These are phyloP conservation scores for Miamiensis avidus DNA, from an alignment of 169 alveolate genomes.

Conservation along the genomic window DNA sequence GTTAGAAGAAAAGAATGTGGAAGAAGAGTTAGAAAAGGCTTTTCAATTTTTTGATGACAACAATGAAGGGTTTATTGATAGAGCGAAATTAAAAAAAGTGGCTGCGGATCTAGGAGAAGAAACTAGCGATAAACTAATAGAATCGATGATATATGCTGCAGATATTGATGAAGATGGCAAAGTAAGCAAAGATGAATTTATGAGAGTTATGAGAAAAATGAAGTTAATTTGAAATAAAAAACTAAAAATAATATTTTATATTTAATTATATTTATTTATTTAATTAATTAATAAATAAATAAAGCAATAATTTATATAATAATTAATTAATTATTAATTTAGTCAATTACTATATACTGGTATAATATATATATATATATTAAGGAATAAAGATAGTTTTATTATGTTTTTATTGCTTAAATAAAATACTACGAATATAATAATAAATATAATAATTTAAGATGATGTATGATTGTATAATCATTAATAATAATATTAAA, in stretches of 20 bases:
- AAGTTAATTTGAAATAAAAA: slow-evolving; percentile 51
- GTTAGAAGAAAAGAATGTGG: slow-evolving; percentile 73
- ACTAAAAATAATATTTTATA: slow-evolving; percentile 22
- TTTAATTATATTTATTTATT: too few relatives aligned
- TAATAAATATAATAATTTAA: too few relatives aligned
- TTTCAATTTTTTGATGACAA: slow-evolving; percentile 80
- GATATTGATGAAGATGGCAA: slow-evolving; percentile 68
- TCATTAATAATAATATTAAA: too few relatives aligned
- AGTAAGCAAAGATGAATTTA: slow-evolving; percentile 76
- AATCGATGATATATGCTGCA: slow-evolving; percentile 79
- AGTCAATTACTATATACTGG: too few relatives aligned
- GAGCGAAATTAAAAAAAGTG: slow-evolving; percentile 68
- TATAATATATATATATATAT: too few relatives aligned
- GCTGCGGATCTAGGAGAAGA: slow-evolving; percentile 73
- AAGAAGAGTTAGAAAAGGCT: slow-evolving; percentile 81
- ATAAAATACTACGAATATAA: too few relatives aligned
- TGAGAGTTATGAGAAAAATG: slow-evolving; percentile 73
- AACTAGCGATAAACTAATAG: slow-evolving; percentile 65
- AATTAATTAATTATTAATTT: too few relatives aligned
- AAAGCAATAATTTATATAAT: too few relatives aligned
- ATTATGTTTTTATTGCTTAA: too few relatives aligned
- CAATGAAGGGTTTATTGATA: slow-evolving; percentile 67
- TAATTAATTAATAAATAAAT: too few relatives aligned
- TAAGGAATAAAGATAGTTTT: too few relatives aligned
- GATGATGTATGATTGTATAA: too few relatives aligned